Evolutionary conservation across 148 eudicot genomes (phyloP).

Genomic region (Oxyria digyna): DNA sequence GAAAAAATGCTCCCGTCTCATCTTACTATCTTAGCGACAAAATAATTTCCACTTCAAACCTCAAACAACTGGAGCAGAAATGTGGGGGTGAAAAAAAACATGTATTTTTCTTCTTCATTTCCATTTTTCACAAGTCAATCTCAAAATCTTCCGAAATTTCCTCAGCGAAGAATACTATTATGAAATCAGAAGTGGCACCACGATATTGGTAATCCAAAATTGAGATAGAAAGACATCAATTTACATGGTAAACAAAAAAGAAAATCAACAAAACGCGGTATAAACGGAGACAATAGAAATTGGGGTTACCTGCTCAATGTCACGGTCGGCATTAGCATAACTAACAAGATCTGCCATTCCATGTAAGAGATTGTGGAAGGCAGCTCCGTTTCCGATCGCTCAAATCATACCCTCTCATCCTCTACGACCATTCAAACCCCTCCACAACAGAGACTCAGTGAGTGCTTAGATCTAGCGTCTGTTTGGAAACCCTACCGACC

Average conservation of each 20-base stretch:
- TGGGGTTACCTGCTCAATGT: constrained; percentile 59
- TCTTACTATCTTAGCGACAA: background rate
- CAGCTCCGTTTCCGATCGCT: constrained; percentile 36
- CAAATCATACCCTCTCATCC: constrained; percentile 56
- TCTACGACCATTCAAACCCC: constrained; percentile 38
- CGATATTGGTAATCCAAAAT: background rate
- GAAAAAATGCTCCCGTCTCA: background rate
- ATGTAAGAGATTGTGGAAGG: constrained; percentile 50
- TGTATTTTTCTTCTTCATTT: background rate
- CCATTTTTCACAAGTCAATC: background rate
- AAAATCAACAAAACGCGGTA: background rate
- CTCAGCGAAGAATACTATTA: background rate
- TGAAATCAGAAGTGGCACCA: background rate
- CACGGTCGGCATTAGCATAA: constrained; percentile 47
- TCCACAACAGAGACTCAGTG: background rate
- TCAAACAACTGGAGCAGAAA: background rate
- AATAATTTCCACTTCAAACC: background rate
- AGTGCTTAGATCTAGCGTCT: constrained; percentile 13
- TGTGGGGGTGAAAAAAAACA: background rate
- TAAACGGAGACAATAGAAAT: background rate
- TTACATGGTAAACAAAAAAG: background rate
- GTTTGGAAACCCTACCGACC: constrained; percentile 1
- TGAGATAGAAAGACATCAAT: background rate
- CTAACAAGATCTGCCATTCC: constrained; percentile 98
- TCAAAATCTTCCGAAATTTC: background rate